Conservation (phyloP, 2,329 filamentous ascomycete genomes). For the Amylocarpus encephaloides region DNA sequence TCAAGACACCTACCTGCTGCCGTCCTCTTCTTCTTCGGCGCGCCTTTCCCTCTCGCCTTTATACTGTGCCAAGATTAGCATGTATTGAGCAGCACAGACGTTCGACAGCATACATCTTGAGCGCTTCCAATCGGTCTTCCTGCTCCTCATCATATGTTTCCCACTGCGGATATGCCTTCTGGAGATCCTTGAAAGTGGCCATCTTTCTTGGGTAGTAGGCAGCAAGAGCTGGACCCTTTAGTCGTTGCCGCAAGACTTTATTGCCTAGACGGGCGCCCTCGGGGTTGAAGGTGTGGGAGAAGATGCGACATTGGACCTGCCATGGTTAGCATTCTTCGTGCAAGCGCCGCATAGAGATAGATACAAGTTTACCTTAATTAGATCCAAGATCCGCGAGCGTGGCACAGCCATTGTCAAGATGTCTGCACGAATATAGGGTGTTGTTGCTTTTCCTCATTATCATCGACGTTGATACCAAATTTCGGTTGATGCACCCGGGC, state of each 20-base stretch:
- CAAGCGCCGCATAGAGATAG: neutral
- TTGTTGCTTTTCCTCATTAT: neutral
- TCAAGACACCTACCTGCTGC: conserved; percentile 34
- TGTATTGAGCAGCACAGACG: neutral
- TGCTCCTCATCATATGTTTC: conserved; percentile 62
- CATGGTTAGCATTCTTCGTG: conserved; percentile 2
- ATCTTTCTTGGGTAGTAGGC: conserved; percentile 79
- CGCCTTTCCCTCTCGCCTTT: conserved; percentile 76
- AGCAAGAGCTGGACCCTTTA: conserved; percentile 75
- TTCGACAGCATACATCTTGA: conserved; percentile 49
- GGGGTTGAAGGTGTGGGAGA: conserved; percentile 87
- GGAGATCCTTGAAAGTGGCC: conserved; percentile 61
- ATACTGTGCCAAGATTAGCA: conserved; percentile 43
- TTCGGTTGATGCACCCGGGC: conserved; percentile 9
- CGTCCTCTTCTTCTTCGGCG: conserved; percentile 84
- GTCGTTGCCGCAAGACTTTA: conserved; percentile 82
- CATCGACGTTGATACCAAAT: conserved; percentile 9
- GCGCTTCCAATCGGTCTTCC: conserved; percentile 70
- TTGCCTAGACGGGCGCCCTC: conserved; percentile 76
- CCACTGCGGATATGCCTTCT: conserved; percentile 45
- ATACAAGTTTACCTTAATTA: conserved; percentile 62
- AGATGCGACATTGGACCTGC: conserved; percentile 85
- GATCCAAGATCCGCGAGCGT: conserved; percentile 57
- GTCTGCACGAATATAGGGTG: conserved; percentile 4
- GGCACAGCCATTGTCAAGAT: conserved; percentile 52